Percentiles rank a stretch among this genome's conserved stretches.
Evolutionary conservation across 495 filamentous ascomycete species (phyloP).

Genomic region (Aspergillus funiculosus): DNA sequence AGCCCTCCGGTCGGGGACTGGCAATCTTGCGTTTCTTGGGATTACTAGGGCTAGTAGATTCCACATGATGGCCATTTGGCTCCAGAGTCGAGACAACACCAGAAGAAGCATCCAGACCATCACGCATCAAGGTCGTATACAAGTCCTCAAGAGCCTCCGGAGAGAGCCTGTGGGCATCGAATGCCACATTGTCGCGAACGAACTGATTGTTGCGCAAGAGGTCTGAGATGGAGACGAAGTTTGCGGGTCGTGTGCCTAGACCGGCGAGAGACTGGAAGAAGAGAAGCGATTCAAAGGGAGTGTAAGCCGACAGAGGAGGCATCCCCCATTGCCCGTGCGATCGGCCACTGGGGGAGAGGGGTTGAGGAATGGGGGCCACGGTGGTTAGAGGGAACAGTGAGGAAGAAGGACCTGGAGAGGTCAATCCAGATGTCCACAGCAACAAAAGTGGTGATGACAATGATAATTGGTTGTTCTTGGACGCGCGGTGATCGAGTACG

Average conservation of each 20-base stretch:
- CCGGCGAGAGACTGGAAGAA: constrained; percentile 78
- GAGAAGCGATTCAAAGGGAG: constrained; percentile 80
- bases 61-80: constrained; percentile 27
- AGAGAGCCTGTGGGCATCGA: constrained; percentile 65
- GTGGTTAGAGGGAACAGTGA: constrained; percentile 22
- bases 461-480: too few relatives aligned
- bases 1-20: constrained; percentile 52
- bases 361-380: constrained; percentile 41
- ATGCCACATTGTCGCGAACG: constrained; percentile 60
- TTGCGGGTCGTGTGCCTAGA: constrained; percentile 56
- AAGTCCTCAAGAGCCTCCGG: constrained; percentile 73
- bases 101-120: constrained; percentile 54
- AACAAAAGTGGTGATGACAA: too few relatives aligned
- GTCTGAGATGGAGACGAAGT: constrained; percentile 69
- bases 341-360: constrained; percentile 38
- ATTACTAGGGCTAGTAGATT: constrained; percentile 32
- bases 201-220: constrained; percentile 63
- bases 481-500: constrained; percentile 8
- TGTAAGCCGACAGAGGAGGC: constrained; percentile 61
- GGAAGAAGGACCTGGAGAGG: constrained; percentile 15
- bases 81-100: constrained; percentile 10
- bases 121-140: constrained; percentile 68
- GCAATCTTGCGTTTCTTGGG: constrained; percentile 70
- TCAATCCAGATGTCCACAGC: background rate
- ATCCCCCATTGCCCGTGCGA: constrained; percentile 45